These are phyloP conservation scores for Dictyostelium discoideum DNA, from an alignment of 78 protist species.

Conservation along the genomic window dicty_2.7 NC_007088.5:3797001-3797500, in stretches of 20 bases:
- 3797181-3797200: conserved; percentile 55
- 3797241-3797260: not conserved
- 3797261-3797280: conserved; percentile 46
- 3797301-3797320: conserved; percentile 2
- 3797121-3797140: conserved; percentile 4
- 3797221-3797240: conserved; percentile 7
- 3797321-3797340: not conserved
- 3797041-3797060: conserved; percentile 41
- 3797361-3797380: not conserved
- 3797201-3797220: not conserved
- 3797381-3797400: not conserved
- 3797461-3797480: not conserved
- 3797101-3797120: not conserved
- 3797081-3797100: conserved; percentile 2
- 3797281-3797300: conserved; percentile 54
- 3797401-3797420: not conserved
- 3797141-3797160: conserved; percentile 17
- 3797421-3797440: not conserved
- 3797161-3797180: not conserved
- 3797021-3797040: not conserved
- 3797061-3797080: conserved; percentile 41
- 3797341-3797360: not conserved
- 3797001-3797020: conserved; percentile 26
- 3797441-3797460: not conserved
- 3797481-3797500: not conserved